Base-by-base conservation (phyloP, 2,329 filamentous ascomycete genomes). In the Exophiala sp. region DNA sequence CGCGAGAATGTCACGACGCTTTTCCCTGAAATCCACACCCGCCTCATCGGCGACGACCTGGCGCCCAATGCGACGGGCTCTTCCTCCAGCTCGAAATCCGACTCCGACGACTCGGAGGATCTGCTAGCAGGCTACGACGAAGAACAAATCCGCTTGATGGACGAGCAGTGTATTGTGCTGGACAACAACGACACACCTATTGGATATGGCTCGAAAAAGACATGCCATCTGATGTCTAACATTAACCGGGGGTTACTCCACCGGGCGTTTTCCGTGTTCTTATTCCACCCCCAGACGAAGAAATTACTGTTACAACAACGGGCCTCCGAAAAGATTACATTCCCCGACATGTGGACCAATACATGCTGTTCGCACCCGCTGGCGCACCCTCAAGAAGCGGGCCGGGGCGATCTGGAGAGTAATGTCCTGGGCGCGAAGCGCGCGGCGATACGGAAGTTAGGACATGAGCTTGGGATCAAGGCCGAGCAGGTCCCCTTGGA, bases 311-410 rank as follows among this genome's bases (percentile, higher is more conserved):
- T 99, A 47, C 94, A 99, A 76, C 94, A 97, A 78, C 88, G 94
- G 63, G 94, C 94, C 24, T 78, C 85, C 38, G 92, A 97, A 77
- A 99, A 99, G 79, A 99, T 99, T 69, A 99, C 94, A 5, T 99
- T 99, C 76, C 92, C 94, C 45, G 90, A 96, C 70, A 91, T 96
- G 87, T 99, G 94, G 94, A 99, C 94, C 61, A 99, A 99, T 76
- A 99, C 94, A 32, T 99, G 94, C 81, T 99, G 94, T 79, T 99
- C 94, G 36, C 94, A 99, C 73, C 94, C 94, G 4, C 81, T 99
- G 57, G 89, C 89, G 51, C 88, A 96, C 62, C 88, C 94, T 7
- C 87, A 87, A 61, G 94, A 99, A 82, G 95, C 90, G 21, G 94
- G 94, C 59, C 82, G 85, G 32, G 60, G 60, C 40, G 87, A 87